Percentiles rank a stretch among this genome's conserved stretches.
phyloP scores from a whole-genome alignment of 202 grass and related monocot genomes.

The Schoenoplectus triqueter region DNA sequence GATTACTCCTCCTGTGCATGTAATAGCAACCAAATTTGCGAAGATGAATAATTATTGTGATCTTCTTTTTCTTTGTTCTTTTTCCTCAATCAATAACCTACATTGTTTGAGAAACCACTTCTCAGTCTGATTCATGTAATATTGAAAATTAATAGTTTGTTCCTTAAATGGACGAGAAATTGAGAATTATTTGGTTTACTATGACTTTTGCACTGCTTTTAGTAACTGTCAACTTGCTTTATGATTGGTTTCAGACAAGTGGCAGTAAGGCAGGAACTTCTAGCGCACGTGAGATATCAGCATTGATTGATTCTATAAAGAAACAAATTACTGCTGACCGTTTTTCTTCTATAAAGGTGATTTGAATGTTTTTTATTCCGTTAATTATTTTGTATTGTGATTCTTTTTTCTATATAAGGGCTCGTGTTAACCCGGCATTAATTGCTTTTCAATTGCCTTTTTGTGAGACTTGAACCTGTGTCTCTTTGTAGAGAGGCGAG shows the following conservation, averaged over 20 bases:
- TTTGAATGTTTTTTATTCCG: slow-evolving; percentile 27
- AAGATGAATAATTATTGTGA: not conserved
- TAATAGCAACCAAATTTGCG: not conserved
- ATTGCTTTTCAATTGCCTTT: no score
- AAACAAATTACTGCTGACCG: slow-evolving; percentile 81
- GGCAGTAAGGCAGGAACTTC: slow-evolving; percentile 52
- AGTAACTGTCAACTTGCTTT: slow-evolving; percentile 8
- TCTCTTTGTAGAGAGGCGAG: no score
- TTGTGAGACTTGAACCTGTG: no score
- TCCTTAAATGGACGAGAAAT: not conserved
- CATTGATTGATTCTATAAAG: slow-evolving; percentile 79
- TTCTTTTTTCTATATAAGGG: no score
- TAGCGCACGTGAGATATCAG: slow-evolving; percentile 48
- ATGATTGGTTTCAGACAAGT: slow-evolving; percentile 37
- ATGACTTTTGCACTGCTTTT: slow-evolving; percentile 6
- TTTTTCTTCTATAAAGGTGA: slow-evolving; percentile 82
- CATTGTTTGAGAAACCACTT: not conserved
- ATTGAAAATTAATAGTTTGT: slow-evolving; percentile 9
- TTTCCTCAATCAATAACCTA: not conserved
- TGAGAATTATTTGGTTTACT: slow-evolving; percentile 24
- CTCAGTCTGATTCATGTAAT: not conserved
- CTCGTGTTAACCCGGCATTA: no score
- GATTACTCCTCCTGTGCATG: not conserved
- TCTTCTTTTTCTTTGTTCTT: not conserved
- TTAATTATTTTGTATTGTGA: slow-evolving; percentile 9